Conservation (phyloP, 2,329 filamentous ascomycete genomes). For the Chaetomium olivaceum region DNA sequence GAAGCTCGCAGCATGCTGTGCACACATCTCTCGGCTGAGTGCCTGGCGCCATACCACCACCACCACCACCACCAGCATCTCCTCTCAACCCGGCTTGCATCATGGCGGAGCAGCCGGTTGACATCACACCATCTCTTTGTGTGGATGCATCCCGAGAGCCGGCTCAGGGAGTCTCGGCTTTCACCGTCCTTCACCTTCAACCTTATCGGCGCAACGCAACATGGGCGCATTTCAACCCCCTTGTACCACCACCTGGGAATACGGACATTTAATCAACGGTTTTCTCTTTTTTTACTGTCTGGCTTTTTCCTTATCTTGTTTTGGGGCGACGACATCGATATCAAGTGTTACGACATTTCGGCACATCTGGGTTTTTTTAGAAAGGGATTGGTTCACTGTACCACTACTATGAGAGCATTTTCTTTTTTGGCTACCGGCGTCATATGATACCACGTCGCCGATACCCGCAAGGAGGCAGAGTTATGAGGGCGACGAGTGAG, state of each 20-base stretch:
- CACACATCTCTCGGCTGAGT: conserved; percentile 2
- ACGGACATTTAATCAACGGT: conserved; percentile 34
- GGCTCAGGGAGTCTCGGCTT: conserved; percentile 31
- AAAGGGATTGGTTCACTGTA: conserved; percentile 17
- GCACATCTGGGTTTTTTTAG: conserved; percentile 18
- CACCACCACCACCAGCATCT: neutral
- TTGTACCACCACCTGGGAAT: conserved; percentile 33
- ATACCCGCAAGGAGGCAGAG: conserved; percentile 13
- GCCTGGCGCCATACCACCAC: conserved; percentile 18
- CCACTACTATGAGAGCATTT: conserved; percentile 23
- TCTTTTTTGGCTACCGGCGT: conserved; percentile 23
- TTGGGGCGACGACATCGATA: conserved; percentile 30
- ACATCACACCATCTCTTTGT: conserved; percentile 19
- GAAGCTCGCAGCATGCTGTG: conserved; percentile 20
- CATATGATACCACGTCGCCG: conserved; percentile 27
- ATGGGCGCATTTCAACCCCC: conserved; percentile 23
- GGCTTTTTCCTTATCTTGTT: conserved; percentile 20
- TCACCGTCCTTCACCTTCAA: conserved; percentile 14
- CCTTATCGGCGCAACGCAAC: conserved; percentile 17
- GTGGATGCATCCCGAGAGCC: conserved; percentile 28
- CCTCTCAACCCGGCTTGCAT: conserved; percentile 5
- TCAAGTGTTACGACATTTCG: conserved; percentile 25
- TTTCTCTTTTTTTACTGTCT: conserved; percentile 19
- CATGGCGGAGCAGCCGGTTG: neutral
- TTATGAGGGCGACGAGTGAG: conserved; percentile 15